Evolutionary conservation across 2,329 filamentous ascomycete species (phyloP).

Genomic region (Penicillium sp.): DNA sequence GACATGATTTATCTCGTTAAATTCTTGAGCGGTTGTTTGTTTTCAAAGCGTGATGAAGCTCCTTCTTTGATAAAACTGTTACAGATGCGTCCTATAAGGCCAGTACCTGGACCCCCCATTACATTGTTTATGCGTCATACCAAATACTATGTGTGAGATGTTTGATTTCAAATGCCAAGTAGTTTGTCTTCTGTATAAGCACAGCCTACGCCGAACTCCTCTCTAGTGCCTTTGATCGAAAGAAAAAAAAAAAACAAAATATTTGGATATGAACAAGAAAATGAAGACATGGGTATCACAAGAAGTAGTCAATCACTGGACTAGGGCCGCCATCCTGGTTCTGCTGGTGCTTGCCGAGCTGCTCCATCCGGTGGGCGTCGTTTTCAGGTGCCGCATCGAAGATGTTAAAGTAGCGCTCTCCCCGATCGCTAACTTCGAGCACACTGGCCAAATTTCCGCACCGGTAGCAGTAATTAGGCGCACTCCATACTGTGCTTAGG

Average conservation of each 20-base stretch:
- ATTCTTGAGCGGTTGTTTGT: conserved; percentile 25
- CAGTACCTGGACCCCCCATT: conserved; percentile 4
- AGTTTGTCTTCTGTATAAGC: conserved; percentile 27
- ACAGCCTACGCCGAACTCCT: conserved; percentile 32
- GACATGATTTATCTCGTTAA: conserved; percentile 18
- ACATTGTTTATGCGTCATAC: conserved; percentile 14
- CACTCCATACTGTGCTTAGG: conserved; percentile 96
- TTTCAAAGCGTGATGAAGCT: conserved; percentile 33
- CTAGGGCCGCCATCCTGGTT: conserved; percentile 70
- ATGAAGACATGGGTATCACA: conserved; percentile 52
- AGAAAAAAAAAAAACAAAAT: conserved; percentile 7
- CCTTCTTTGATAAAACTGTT: conserved; percentile 30
- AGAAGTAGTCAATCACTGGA: conserved; percentile 69
- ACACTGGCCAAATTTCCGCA: conserved; percentile 98
- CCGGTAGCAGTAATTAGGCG: conserved; percentile 91
- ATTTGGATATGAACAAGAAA: conserved; percentile 6
- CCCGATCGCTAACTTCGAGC: conserved; percentile 89
- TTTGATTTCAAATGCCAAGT: conserved; percentile 10
- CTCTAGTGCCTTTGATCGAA: conserved; percentile 17
- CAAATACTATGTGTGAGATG: conserved; percentile 12
- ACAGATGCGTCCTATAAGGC: conserved; percentile 22
- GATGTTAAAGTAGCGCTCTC: conserved; percentile 95
- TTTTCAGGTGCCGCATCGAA: conserved; percentile 95
- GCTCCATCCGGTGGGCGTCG: conserved; percentile 78
- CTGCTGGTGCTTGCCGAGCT: conserved; percentile 68